Evolutionary conservation across 78 protist species (phyloP).

Genomic region (Dictyostelium discoideum): DNA sequence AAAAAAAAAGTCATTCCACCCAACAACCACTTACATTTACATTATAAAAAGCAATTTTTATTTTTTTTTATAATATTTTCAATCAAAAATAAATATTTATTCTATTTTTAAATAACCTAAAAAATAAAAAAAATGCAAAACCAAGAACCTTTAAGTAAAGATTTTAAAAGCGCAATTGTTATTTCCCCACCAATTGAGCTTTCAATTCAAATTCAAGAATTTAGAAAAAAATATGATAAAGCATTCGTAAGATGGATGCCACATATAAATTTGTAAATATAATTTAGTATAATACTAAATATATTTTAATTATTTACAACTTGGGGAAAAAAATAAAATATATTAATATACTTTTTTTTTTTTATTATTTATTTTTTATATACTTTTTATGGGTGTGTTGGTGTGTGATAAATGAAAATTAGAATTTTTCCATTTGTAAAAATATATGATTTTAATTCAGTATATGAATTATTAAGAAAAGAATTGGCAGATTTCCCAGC

Average conservation of each 20-base stretch:
- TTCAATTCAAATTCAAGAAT: conserved; percentile 35
- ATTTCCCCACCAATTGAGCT: conserved; percentile 62
- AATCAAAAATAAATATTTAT: too few species aligned
- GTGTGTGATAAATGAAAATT: not conserved
- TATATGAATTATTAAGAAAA: not conserved
- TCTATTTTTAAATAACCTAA: too few species aligned
- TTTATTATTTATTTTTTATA: too few species aligned
- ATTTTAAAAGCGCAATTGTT: conserved; percentile 67
- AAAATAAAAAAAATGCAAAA: not conserved
- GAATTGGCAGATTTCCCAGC: conserved; percentile 5
- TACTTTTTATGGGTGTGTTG: too few species aligned
- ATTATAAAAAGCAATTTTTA: too few species aligned
- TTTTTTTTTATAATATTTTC: not conserved
- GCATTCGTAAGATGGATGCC: conserved; percentile 85
- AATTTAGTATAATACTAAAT: too few species aligned
- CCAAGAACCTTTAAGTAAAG: conserved; percentile 14
- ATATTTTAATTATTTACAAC: too few species aligned
- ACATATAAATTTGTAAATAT: conserved; percentile 76
- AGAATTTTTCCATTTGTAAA: conserved; percentile 80
- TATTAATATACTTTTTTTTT: not conserved
- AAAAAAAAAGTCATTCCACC: not conserved
- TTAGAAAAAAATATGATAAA: conserved; percentile 50
- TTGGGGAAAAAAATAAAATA: too few species aligned
- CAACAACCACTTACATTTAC: not conserved
- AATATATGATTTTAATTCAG: conserved; percentile 8